phyloP scores from a whole-genome alignment of 2,329 filamentous ascomycete genomes.

The Aphanocladium album region DNA sequence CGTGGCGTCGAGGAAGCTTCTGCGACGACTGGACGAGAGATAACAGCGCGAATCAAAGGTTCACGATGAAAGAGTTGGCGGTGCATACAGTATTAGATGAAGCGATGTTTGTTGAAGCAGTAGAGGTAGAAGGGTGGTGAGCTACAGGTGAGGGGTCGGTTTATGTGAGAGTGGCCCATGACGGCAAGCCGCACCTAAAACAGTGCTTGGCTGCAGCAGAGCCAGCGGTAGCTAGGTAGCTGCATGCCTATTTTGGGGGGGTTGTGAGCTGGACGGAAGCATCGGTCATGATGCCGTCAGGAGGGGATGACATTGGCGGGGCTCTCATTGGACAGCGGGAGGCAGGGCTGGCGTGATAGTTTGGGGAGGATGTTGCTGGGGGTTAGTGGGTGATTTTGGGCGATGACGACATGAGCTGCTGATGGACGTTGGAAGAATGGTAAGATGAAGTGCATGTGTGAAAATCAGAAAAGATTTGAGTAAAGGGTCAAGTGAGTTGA shows the following conservation, averaged over 20 bases:
- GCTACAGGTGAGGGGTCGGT: background rate
- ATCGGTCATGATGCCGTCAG: conserved; percentile 7
- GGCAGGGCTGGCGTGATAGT: background rate
- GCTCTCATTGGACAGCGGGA: conserved; percentile 3
- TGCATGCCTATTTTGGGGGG: too few relatives aligned
- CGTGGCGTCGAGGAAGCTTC: background rate
- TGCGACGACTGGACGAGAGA: background rate
- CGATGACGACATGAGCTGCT: conserved; percentile 7
- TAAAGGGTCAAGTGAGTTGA: too few relatives aligned
- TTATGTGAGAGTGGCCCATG: background rate
- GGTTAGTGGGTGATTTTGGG: background rate
- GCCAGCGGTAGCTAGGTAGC: too few relatives aligned
- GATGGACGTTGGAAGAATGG: too few relatives aligned
- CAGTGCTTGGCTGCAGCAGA: too few relatives aligned
- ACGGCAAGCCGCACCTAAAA: too few relatives aligned
- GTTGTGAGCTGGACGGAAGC: background rate
- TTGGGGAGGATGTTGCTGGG: background rate
- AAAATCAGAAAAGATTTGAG: too few relatives aligned
- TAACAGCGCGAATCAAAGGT: background rate
- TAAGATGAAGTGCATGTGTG: too few relatives aligned
- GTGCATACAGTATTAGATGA: conserved; percentile 4
- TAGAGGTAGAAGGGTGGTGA: background rate
- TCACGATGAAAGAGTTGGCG: background rate
- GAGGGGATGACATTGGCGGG: conserved; percentile 6
- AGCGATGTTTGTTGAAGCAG: background rate